Base-by-base conservation (phyloP, 1,284 basidiomycete species). In the Ustilago hordei region DNA sequence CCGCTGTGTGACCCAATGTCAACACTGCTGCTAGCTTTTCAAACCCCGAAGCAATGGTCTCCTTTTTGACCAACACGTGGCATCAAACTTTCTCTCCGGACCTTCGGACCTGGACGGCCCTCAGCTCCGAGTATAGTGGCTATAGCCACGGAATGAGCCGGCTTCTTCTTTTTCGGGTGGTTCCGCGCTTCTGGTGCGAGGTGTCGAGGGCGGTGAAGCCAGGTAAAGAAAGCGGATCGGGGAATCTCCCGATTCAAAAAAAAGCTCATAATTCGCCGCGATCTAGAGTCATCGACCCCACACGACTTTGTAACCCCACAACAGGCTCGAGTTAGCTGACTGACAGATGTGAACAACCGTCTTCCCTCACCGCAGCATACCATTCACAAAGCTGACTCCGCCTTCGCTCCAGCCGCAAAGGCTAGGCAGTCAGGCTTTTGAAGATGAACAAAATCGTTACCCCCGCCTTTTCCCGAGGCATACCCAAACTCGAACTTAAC, bases 391-490 rank as follows among this genome's bases (percentile, higher is more conserved):
- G 23, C 23, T 28, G 23, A 28, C 23, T 28, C 23, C 23, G 3
- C 23, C 23, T 28, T 28, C 3, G 23, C 23, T 28, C 2, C 4
- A 39, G 38, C 38, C 38, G 38, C 38, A 39, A 39, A 9, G 15
- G 2, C 38, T 17, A 17, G 4, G 38, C 4, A 39, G 11, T 11
- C 38, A 39, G 11, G 23, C 12, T 13, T 50, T 13, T 32, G 4
- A 19, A n/a, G 31, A 60, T 15, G 67, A 64, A 45, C n/a, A 9
- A 19, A 11, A 45, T 45, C 23, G 15, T 12, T 0, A 53, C 53
- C 11, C 67, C 67, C 4, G 23, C 36, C 12, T 69, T 69, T 32
- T 35, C 53, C 5, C 41, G 67, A 11, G 12, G 45, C 9, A 28
- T 43, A 7, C 12, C 52, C n/a, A 64, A 63, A 17, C 3, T 50